Evolutionary conservation across 2,329 filamentous ascomycete genomes (phyloP), one percentile per base, ranked within the genome.

Genomic region (Fusarium tuaranense): DNA sequence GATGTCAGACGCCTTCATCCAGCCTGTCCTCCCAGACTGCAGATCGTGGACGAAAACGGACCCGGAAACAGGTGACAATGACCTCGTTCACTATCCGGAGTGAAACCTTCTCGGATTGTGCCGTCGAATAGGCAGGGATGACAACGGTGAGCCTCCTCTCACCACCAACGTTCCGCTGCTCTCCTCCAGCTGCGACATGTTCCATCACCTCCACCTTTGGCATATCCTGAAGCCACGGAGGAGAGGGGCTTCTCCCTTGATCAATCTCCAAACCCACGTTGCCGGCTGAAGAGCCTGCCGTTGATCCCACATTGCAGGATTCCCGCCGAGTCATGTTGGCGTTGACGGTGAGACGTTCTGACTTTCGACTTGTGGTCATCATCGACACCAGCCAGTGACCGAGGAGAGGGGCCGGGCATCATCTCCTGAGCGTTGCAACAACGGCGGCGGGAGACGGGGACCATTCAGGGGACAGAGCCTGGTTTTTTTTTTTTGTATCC

Each of bases 251-350:
- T 59, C 53, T 41, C 36, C 48, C 25, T 59, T 34, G 38, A 25
- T 27, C 10, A 39, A 38, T 25, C 62, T 25, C 22, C 9, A 30
- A 58, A 20, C 14, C 53, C 39, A 65, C 16, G 53, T 60, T 36
- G 53, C n/a, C 27, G 41, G 34, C 34, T 57, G 32, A 46, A 27
- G 62, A 60, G 60, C 30, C 18, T 41, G 16, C 30, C 38, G 38
- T 48, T 27, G 16, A 46, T 59, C 20, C 53, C 30, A 38, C 59
- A 53, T 67, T 38, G 70, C 64, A 71, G 32, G 53, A 57, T 39
- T 62, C 14, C 25, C 62, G n/a, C 20, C 51, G 51, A 75, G 73
- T 71, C 72, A 75, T 75, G 63, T 20, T 38, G 41, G 44, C 25
- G 38, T 46, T 44, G 66, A 65, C 38, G 51, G 55, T 48, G 53